These are phyloP conservation scores for Trypethelium eluteriae DNA, from an alignment of 495 filamentous ascomycete species.

Conservation along the genomic window DNA sequence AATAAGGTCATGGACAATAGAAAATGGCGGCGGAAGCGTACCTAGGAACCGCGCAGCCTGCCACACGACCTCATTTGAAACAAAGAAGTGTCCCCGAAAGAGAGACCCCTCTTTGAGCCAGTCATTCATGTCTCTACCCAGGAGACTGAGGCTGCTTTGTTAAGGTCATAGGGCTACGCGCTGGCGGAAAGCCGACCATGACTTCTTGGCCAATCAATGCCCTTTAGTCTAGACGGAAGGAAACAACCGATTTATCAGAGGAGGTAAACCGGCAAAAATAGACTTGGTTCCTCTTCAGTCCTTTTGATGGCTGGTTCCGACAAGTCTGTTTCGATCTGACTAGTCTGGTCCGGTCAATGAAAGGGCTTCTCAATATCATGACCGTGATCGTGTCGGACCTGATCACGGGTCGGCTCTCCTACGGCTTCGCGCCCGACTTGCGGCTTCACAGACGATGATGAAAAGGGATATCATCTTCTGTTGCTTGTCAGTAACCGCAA, in stretches of 20 bases:
- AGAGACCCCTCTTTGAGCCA: slow-evolving; percentile 2
- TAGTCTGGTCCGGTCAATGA: background rate
- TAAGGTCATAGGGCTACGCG: background rate
- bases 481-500: background rate
- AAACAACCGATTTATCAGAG: slow-evolving; percentile 5
- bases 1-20: slow-evolving; percentile 13
- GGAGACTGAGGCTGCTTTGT: slow-evolving; percentile 13
- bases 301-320: too few species aligned
- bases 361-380: background rate
- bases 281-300: too few species aligned
- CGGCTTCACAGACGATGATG: background rate
- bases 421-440: slow-evolving; percentile 6
- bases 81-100: background rate
- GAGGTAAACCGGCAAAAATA: background rate
- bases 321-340: background rate
- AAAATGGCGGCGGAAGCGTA: background rate
- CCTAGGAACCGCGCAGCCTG: slow-evolving; percentile 8
- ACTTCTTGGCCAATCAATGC: slow-evolving; percentile 11
- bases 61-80: slow-evolving; percentile 9
- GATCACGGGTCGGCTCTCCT: slow-evolving; percentile 2
- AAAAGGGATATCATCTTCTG: background rate
- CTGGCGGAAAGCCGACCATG: background rate
- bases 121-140: slow-evolving; percentile 18
- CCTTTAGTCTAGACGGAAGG: background rate
- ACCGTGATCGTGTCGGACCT: background rate